These are phyloP conservation scores for Purshia tridentata DNA, from an alignment of 306 rosid species.

Conservation along the genomic window DNA sequence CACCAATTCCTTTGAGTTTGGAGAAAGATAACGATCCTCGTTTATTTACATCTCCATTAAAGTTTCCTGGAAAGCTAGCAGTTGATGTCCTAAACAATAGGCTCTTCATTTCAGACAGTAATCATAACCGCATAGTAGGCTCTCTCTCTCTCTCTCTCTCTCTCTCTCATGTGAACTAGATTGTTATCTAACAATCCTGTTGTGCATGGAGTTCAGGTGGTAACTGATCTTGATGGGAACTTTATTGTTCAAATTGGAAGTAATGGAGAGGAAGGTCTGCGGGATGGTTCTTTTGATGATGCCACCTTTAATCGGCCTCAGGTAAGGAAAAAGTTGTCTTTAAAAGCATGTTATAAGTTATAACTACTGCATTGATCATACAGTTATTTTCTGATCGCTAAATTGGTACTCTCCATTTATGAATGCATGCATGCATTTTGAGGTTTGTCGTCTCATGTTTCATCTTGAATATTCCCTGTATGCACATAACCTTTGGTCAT, in stretches of 20 bases:
- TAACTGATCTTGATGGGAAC: slow-evolving; percentile 77
- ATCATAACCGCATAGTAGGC: slow-evolving; percentile 88
- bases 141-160: slow-evolving; percentile 28
- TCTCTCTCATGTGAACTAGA: neutral
- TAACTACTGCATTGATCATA: neutral
- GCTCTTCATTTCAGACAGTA: slow-evolving; percentile 98
- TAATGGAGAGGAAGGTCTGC: slow-evolving; percentile 88
- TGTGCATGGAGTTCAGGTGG: slow-evolving; percentile 65
- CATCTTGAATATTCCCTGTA: slow-evolving; percentile 20
- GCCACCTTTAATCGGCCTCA: slow-evolving; percentile 92
- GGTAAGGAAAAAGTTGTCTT: slow-evolving; percentile 37
- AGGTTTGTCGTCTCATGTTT: slow-evolving; percentile 14
- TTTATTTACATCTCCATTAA: slow-evolving; percentile 72
- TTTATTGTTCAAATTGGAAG: slow-evolving; percentile 85
- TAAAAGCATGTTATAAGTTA: neutral
- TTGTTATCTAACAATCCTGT: slow-evolving; percentile 21
- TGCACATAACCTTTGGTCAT: slow-evolving; percentile 21
- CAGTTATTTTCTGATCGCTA: neutral
- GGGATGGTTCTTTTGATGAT: slow-evolving; percentile 83
- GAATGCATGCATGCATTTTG: slow-evolving; percentile 7
- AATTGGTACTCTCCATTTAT: neutral
- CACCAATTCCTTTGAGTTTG: slow-evolving; percentile 62
- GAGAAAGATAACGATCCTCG: slow-evolving; percentile 94
- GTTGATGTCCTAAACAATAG: slow-evolving; percentile 79
- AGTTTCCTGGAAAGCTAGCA: slow-evolving; percentile 97